A percentile compares a stretch with the other conserved stretches of the same genome.
Evolutionary conservation across 2,329 filamentous ascomycete genomes (phyloP).

Genomic region (Diplocarpon rosae): DNA sequence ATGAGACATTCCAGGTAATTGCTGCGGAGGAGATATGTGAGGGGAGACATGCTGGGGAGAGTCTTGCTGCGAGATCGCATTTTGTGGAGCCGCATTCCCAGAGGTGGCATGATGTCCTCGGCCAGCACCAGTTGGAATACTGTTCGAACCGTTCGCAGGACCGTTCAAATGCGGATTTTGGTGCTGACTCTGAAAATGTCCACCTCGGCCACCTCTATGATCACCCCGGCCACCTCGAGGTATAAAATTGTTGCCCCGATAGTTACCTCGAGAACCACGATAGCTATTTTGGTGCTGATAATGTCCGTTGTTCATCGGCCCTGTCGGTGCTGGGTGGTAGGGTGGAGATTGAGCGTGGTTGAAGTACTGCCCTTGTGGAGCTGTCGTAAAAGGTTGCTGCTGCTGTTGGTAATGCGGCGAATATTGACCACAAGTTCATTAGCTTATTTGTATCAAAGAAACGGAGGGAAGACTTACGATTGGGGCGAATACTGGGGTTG

Average conservation of each 20-base stretch:
- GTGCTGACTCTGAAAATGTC: conserved; percentile 62
- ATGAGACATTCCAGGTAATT: conserved; percentile 16
- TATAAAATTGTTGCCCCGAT: conserved; percentile 48
- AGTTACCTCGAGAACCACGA: conserved; percentile 40
- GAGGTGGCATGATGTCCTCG: conserved; percentile 33
- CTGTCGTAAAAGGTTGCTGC: conserved; percentile 42
- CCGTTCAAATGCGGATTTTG: conserved; percentile 32
- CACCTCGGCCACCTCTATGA: conserved; percentile 42
- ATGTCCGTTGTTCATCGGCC: conserved; percentile 44
- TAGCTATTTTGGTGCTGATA: conserved; percentile 28
- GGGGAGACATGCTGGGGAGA: conserved; percentile 11
- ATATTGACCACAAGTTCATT: conserved; percentile 43
- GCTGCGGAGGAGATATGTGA: conserved; percentile 25
- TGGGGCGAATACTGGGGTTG: conserved; percentile 34
- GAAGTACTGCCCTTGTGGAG: conserved; percentile 43
- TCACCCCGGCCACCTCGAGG: conserved; percentile 30
- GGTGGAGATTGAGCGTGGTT: conserved; percentile 34
- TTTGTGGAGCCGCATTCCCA: conserved; percentile 26
- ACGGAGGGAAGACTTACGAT: conserved; percentile 35
- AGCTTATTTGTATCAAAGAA: conserved; percentile 11
- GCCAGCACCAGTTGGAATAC: conserved; percentile 43
- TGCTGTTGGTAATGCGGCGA: conserved; percentile 50
- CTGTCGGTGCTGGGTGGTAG: conserved; percentile 40
- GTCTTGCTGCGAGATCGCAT: conserved; percentile 24
- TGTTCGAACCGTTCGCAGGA: conserved; percentile 46